Conservation (phyloP, 2,329 filamentous ascomycete species). For the Epichloe typhina region DNA sequence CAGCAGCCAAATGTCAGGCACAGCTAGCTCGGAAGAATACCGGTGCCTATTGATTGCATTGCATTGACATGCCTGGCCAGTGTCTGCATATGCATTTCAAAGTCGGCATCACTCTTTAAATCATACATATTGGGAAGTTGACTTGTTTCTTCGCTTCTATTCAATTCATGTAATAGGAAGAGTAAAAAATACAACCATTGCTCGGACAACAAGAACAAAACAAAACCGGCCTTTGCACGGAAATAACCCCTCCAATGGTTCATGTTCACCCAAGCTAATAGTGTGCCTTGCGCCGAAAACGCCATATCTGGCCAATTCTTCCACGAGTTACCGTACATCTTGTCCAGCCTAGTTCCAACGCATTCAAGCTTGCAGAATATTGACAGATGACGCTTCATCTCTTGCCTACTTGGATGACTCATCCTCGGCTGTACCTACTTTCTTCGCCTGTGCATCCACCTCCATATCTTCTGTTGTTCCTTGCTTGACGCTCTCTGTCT, state of each 20-base stretch:
- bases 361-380: neutral
- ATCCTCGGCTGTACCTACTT: constrained; percentile 13
- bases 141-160: neutral
- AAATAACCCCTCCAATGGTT: neutral
- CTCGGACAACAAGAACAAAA: neutral
- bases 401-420: constrained; percentile 13
- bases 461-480: constrained; percentile 19
- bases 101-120: neutral
- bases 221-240: neutral
- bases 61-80: neutral
- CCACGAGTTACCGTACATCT: constrained; percentile 1
- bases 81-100: neutral
- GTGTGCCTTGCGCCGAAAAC: constrained; percentile 10
- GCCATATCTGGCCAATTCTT: constrained; percentile 4
- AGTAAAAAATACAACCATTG: neutral
- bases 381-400: constrained; percentile 2
- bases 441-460: constrained; percentile 19
- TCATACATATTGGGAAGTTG: too few relatives aligned
- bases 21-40: neutral
- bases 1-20: neutral
- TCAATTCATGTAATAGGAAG: neutral
- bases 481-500: constrained; percentile 10
- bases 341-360: neutral
- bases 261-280: neutral
- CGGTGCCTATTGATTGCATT: neutral